These are phyloP conservation scores for Oidiodendron maius DNA, from an alignment of 495 filamentous ascomycete species.

Conservation along the genomic window DNA sequence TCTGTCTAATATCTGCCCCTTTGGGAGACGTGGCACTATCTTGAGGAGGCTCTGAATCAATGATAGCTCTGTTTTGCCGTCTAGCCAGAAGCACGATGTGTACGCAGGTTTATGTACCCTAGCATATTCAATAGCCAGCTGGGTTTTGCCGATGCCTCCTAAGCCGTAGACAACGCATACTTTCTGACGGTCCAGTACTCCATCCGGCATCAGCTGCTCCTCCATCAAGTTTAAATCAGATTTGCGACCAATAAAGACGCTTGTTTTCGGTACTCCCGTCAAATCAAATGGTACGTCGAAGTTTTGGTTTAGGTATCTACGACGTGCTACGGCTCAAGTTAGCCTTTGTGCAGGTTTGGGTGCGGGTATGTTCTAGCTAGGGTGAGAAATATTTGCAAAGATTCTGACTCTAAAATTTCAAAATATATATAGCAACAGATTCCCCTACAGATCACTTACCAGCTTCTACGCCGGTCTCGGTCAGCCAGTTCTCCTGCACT, in stretches of 20 bases:
- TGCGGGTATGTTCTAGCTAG: too few relatives aligned
- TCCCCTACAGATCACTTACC: conserved; percentile 9
- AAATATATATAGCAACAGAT: neutral
- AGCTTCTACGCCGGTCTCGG: conserved; percentile 12
- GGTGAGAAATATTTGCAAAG: too few relatives aligned
- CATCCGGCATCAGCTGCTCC: conserved; percentile 9
- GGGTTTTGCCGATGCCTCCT: too few relatives aligned
- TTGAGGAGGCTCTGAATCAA: conserved; percentile 27
- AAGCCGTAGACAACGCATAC: conserved; percentile 25
- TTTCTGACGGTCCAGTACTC: conserved; percentile 11
- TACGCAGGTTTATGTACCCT: conserved; percentile 21
- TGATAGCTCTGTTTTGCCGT: conserved; percentile 28
- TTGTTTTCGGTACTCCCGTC: conserved; percentile 16
- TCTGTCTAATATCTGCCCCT: conserved; percentile 21
- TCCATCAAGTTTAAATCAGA: conserved; percentile 16
- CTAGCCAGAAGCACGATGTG: conserved; percentile 19
- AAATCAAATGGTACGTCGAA: conserved; percentile 17
- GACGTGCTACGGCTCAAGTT: conserved; percentile 2
- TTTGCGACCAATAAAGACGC: conserved; percentile 15
- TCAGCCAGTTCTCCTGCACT: conserved; percentile 13
- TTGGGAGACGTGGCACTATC: conserved; percentile 22
- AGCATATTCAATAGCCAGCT: too few relatives aligned
- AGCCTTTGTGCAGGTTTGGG: too few relatives aligned
- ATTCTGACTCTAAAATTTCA: conserved; percentile 2
- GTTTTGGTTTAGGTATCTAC: neutral